These are phyloP conservation scores for Phyllostachys edulis DNA, from an alignment of 176 grass and related monocot species.

Conservation along the genomic window DNA sequence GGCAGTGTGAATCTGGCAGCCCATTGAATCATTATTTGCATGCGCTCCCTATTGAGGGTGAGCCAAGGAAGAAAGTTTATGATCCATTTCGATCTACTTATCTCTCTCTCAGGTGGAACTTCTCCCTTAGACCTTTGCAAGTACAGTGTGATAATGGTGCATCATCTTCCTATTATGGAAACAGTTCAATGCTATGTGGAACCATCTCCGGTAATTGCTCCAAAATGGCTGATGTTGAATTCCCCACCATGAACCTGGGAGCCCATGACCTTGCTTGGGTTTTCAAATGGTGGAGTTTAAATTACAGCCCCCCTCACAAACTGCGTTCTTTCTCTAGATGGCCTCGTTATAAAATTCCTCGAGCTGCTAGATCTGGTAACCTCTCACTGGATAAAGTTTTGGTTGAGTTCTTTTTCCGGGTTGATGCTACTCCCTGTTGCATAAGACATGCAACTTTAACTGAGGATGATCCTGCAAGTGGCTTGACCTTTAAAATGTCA, in stretches of 20 bases:
- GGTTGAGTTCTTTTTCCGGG: slow-evolving; percentile 91
- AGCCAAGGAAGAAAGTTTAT: slow-evolving; percentile 82
- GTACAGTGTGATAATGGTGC: slow-evolving; percentile 47
- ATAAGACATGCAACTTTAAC: slow-evolving; percentile 87
- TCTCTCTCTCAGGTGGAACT: slow-evolving; percentile 97
- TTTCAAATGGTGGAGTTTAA: slow-evolving; percentile 99
- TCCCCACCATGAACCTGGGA: slow-evolving; percentile 91
- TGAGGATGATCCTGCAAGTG: slow-evolving; percentile 88
- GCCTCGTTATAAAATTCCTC: slow-evolving; percentile 86
- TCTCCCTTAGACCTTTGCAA: slow-evolving; percentile 77
- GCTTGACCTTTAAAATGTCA: slow-evolving; percentile 98
- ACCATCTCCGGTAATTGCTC: slow-evolving; percentile 48
- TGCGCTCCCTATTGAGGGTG: slow-evolving; percentile 80
- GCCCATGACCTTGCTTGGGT: slow-evolving; percentile 98
- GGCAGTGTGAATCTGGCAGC: slow-evolving; percentile 94
- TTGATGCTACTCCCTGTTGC: slow-evolving; percentile 93
- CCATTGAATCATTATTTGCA: slow-evolving; percentile 97
- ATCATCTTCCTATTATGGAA: slow-evolving; percentile 55
- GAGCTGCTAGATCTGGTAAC: slow-evolving; percentile 89
- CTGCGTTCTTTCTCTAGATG: slow-evolving; percentile 94
- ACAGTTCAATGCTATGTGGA: slow-evolving; percentile 45
- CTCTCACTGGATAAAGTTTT: slow-evolving; percentile 98
- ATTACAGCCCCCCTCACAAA: slow-evolving; percentile 94
- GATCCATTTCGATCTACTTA: slow-evolving; percentile 98
- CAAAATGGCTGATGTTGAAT: slow-evolving; percentile 56